Conservation (phyloP, 805 yeast species). For the Vanderwaltozyma verrucispora region DNA sequence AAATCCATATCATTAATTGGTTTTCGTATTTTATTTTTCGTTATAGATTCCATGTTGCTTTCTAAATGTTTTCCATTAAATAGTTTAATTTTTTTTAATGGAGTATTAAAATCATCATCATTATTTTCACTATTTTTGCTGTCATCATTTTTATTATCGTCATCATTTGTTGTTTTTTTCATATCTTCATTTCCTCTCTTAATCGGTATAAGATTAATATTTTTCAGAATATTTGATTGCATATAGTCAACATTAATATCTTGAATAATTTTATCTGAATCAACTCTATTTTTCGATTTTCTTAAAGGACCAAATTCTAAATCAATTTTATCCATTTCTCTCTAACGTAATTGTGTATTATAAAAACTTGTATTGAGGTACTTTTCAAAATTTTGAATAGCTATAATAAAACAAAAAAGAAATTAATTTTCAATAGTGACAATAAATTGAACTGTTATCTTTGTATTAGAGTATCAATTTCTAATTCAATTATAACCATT, state of each 20-base stretch:
- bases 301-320: constrained; percentile 23
- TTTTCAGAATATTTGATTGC: constrained; percentile 8
- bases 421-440: too few species aligned
- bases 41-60: neutral
- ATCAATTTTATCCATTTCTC: constrained; percentile 13
- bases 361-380: neutral
- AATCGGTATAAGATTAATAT: constrained; percentile 13
- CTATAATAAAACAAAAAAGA: too few species aligned
- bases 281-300: constrained; percentile 15
- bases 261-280: constrained; percentile 15
- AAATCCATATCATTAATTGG: constrained; percentile 6
- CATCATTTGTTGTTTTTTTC: too few species aligned
- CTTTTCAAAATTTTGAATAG: too few species aligned
- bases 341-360: too few species aligned
- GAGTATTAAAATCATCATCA: neutral
- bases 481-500: too few species aligned
- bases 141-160: too few species aligned
- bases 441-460: too few species aligned
- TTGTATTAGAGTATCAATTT: too few species aligned
- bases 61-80: neutral
- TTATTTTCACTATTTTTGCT: neutral
- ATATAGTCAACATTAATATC: constrained; percentile 18
- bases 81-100: constrained; percentile 1
- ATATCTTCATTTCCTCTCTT: constrained; percentile 5
- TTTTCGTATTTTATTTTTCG: neutral